These are phyloP conservation scores for Colletotrichum siamense DNA, from an alignment of 2,329 filamentous ascomycete genomes.

Conservation along the genomic window DNA sequence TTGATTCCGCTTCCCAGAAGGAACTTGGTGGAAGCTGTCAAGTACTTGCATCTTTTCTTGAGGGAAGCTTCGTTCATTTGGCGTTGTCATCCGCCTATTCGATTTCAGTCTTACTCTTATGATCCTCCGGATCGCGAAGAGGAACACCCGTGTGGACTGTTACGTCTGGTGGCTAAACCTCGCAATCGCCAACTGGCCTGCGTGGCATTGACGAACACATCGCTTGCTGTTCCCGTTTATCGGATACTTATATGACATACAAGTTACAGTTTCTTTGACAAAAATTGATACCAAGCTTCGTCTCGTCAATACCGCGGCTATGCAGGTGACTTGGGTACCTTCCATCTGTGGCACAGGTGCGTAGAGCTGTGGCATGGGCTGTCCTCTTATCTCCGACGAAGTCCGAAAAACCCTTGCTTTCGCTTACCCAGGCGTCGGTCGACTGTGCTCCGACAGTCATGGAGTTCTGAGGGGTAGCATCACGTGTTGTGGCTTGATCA, in stretches of 20 bases:
- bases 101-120: background rate
- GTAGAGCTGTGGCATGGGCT: background rate
- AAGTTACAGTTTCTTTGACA: background rate
- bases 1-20: background rate
- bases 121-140: background rate
- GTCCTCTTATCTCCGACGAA: background rate
- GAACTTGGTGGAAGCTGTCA: background rate
- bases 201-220: background rate
- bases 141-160: background rate
- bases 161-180: background rate
- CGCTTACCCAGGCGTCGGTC: background rate
- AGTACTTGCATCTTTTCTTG: background rate
- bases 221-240: background rate
- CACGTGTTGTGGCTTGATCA: background rate
- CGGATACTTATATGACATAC: background rate
- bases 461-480: background rate
- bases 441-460: background rate
- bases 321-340: background rate
- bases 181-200: background rate
- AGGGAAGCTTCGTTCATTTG: background rate
- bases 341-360: background rate
- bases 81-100: background rate
- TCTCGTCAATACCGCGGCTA: background rate
- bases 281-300: background rate
- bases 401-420: background rate